These are phyloP conservation scores for Thalia dealbata DNA, from an alignment of 176 grass and related monocot species.

Conservation along the genomic window DNA sequence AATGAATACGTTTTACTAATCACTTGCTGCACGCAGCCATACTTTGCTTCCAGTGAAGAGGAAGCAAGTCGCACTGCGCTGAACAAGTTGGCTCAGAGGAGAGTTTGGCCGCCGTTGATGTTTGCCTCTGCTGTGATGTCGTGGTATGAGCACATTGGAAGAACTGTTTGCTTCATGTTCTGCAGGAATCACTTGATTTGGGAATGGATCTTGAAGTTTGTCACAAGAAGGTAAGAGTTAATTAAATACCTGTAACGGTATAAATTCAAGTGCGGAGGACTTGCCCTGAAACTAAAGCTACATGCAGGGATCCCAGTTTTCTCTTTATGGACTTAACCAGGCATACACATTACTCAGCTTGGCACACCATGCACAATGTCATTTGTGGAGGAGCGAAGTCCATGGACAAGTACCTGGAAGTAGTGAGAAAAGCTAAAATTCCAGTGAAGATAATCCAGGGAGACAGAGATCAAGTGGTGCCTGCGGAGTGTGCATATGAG, in stretches of 20 bases:
- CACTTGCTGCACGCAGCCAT: constrained; percentile 35
- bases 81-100: constrained; percentile 48
- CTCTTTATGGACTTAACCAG: constrained; percentile 40
- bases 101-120: constrained; percentile 63
- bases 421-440: constrained; percentile 34
- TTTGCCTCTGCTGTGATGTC: constrained; percentile 78
- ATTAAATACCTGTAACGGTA: no score
- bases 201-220: constrained; percentile 39
- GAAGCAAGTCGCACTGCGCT: constrained; percentile 47
- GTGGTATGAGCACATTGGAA: constrained; percentile 89
- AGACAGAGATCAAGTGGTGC: constrained; percentile 50
- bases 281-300: no score
- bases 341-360: constrained; percentile 92
- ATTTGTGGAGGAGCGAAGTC: constrained; percentile 46
- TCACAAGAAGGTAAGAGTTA: constrained; percentile 11
- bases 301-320: constrained; percentile 33
- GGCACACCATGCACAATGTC: constrained; percentile 97
- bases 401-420: constrained; percentile 49
- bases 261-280: no score
- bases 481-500: constrained; percentile 42
- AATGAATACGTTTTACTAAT: neutral
- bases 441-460: constrained; percentile 56
- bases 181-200: constrained; percentile 68
- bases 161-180: constrained; percentile 57
- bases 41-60: constrained; percentile 33